Base-by-base conservation (phyloP, 139 green algal species). In the Eudorina sp. region DNA sequence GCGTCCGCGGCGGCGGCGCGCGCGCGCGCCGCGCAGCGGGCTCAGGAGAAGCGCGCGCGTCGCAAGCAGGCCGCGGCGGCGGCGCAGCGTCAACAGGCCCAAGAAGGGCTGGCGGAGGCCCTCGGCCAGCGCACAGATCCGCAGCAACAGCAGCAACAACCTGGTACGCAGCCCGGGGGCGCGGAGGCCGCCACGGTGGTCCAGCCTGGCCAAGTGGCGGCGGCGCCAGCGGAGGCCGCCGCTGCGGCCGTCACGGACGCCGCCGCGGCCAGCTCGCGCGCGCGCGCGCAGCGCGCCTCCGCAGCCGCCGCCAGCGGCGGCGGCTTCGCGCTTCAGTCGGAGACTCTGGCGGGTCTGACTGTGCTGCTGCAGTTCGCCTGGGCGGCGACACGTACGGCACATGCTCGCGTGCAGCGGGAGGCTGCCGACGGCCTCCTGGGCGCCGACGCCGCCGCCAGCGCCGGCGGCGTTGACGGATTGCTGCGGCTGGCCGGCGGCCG, bases 291-390 rank as follows among this genome's bases (percentile, higher is more conserved):
- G 36, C 51, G 13, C 41, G 40, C 58, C 34, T 23, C 23, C 31
- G 46, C 64, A 0, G 48, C 14, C 45, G 45, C 23, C 11, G 82
- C 9, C 1, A 46, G 46, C 9, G 66, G 11, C 64, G 46, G 43
- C 43, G 81, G 64, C 43, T 36, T 88, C 1, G n/a, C 6, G 9
- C 46, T 88, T 25, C 83, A 73, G 68, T 14, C 48, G 0, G 83
- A 88, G 68, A 73, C 83, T 7, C 46, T 88, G 68, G 83, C 83
- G 5, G 83, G 83, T 0, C 9, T 88, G 25, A 18, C 8, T 4
- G 48, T 81, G 48, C 68, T 88, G 25, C 6, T 72, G 68, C 48
- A 81, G 25, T 46, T 88, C 5, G 16, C 1, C 0, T 88, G 83
- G 83, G 51, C 51, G 25, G 25, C 64, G 14, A 27, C 48, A 38